phyloP scores from a whole-genome alignment of 257 asterid species.

The Leonotis leonurus region DNA sequence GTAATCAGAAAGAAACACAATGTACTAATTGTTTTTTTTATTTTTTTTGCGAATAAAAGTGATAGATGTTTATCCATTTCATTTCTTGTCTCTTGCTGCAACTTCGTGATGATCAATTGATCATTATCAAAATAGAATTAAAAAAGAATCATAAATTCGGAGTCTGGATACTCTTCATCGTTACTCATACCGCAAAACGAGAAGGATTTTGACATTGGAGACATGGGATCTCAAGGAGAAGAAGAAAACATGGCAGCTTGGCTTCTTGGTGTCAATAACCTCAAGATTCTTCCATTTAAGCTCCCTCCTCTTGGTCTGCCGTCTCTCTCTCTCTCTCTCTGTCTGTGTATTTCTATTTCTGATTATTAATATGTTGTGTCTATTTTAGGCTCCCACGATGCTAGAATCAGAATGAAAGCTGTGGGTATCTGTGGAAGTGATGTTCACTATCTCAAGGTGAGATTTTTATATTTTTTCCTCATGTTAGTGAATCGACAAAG shows the following conservation, averaged over 20 bases:
- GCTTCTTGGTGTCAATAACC: slow-evolving; percentile 73
- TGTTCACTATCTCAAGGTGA: slow-evolving; percentile 88
- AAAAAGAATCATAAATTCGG: background rate
- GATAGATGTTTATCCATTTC: background rate
- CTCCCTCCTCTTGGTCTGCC: slow-evolving; percentile 72
- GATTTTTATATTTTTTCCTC: background rate
- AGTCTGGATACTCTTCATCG: background rate
- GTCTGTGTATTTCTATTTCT: background rate
- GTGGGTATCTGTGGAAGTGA: slow-evolving; percentile 99
- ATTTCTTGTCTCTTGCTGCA: background rate
- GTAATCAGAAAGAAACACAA: no score
- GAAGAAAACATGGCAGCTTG: slow-evolving; percentile 94
- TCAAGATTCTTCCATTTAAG: slow-evolving; percentile 75
- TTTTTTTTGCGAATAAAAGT: no score
- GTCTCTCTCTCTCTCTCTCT: background rate
- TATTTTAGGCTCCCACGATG: slow-evolving; percentile 66
- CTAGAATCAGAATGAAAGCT: slow-evolving; percentile 85
- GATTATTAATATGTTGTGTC: background rate
- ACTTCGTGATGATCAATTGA: background rate
- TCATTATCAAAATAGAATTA: background rate
- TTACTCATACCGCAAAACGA: background rate
- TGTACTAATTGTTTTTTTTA: no score
- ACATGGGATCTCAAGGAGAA: slow-evolving; percentile 31
- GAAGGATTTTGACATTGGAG: background rate
- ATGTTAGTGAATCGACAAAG: background rate